Percentiles rank a stretch among this genome's conserved stretches.
phyloP scores from a whole-genome alignment of 2,329 filamentous ascomycete species.

The Diaporthe caulivora region DNA sequence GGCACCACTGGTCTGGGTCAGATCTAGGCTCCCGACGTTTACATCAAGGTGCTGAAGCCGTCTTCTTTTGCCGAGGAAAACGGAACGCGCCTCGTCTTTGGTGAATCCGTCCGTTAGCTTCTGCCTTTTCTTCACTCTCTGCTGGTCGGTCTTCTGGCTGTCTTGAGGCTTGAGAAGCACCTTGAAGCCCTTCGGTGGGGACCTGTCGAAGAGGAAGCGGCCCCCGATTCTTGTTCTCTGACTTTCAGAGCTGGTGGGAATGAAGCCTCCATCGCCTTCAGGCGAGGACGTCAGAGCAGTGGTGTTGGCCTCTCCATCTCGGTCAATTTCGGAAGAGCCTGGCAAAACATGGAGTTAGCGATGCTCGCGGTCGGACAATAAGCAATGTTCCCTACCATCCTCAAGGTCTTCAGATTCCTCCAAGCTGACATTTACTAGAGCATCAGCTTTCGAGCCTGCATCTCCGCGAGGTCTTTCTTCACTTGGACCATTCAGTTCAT shows the following conservation, averaged over 20 bases:
- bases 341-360: background rate
- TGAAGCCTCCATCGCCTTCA: background rate
- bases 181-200: conserved; percentile 42
- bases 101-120: conserved; percentile 35
- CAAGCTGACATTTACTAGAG: background rate
- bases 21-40: conserved; percentile 41
- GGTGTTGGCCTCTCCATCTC: background rate
- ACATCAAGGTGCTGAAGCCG: conserved; percentile 19
- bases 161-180: conserved; percentile 37
- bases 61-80: conserved; percentile 8
- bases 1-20: conserved; percentile 40
- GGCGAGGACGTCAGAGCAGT: background rate
- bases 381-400: background rate
- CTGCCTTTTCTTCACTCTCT: background rate
- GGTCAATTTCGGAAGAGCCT: background rate
- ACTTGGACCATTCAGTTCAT: background rate
- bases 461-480: background rate
- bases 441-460: background rate
- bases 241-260: background rate
- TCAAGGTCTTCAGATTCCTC: background rate
- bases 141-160: background rate
- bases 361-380: background rate
- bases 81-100: conserved; percentile 28
- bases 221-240: conserved; percentile 14
- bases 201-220: conserved; percentile 42